Base-by-base conservation (phyloP, 2,329 filamentous ascomycete species). In the Thielaviopsis cerberus region DNA sequence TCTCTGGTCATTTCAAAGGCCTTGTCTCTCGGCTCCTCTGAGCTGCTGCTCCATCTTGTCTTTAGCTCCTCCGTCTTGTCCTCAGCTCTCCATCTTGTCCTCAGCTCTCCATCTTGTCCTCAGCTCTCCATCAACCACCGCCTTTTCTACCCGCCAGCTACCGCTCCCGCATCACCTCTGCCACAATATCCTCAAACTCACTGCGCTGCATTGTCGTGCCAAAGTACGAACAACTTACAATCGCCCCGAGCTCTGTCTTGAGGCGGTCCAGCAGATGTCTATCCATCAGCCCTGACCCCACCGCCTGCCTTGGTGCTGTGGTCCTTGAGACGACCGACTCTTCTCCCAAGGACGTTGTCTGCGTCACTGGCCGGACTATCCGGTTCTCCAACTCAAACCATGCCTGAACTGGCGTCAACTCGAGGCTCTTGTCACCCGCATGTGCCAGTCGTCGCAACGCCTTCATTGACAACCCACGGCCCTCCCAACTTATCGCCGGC, bases 361-460 rank as follows among this genome's bases (percentile, higher is more conserved):
- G n/a, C 41, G 41, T 3, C 22, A n/a, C 4, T n/a, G 41, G 51
- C 37, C 55, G 25, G 30, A 60, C 51, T 17, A 60, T 27, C 22
- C 26, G 20, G 6, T 22, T 20, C 26, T 61, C 55, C 20, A 61
- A n/a, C 26, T 61, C 59, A 37, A 61, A 61, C 59, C 59, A 61
- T 8, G 59, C 59, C 51, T 61, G 59, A 2, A 56, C 56, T 3
- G 59, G 59, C 5, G 59, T 61, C 25, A 61, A 25, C 26, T 61
- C 59, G 3, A 58, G 20, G n/a, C 53, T 57, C 22, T 56, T 24
- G 17, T n/a, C 53, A 27, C 20, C 27, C 37, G 22, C 30, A 20
- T 55, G 50, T 15, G 56, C 59, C 50, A 61, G 45, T 11, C 55
- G 48, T 2, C 50, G 52, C 17, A 61, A 34, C 15, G 55, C 56